These are phyloP conservation scores for Talaromyces atroroseus DNA, from an alignment of 2,329 filamentous ascomycete genomes.

Conservation along the genomic window DNA sequence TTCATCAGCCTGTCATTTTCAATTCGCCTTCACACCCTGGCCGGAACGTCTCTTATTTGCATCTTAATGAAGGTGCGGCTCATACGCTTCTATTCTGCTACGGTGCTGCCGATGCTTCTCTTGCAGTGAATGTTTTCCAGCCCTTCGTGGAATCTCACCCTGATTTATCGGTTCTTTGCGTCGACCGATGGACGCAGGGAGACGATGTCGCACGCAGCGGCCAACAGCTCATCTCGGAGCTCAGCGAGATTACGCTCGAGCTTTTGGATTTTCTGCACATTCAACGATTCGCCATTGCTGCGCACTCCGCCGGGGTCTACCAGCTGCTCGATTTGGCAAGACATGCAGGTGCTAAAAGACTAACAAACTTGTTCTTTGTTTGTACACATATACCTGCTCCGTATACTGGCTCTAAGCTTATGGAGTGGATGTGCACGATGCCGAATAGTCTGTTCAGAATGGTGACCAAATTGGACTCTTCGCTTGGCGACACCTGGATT, in stretches of 20 bases:
- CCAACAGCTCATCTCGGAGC: background rate
- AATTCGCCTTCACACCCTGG: background rate
- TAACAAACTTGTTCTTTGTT: background rate
- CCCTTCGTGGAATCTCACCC: background rate
- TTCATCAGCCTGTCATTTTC: background rate
- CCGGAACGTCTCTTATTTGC: background rate
- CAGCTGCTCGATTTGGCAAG: background rate
- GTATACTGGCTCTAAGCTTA: background rate
- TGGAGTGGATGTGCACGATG: background rate
- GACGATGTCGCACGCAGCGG: background rate
- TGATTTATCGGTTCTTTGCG: background rate
- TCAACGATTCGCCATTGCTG: background rate
- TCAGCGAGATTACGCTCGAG: background rate
- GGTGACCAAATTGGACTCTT: background rate
- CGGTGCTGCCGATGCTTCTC: background rate
- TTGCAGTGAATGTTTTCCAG: background rate
- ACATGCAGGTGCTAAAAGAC: background rate
- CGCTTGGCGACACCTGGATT: background rate
- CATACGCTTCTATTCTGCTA: background rate
- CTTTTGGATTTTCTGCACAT: background rate
- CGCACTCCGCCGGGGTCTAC: background rate
- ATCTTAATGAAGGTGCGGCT: background rate
- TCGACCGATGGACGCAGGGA: constrained; percentile 1
- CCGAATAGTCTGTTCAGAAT: background rate
- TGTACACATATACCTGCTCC: background rate